phyloP scores from a whole-genome alignment of 768 basidiomycete genomes.

The Termitomyces sp. region DNA sequence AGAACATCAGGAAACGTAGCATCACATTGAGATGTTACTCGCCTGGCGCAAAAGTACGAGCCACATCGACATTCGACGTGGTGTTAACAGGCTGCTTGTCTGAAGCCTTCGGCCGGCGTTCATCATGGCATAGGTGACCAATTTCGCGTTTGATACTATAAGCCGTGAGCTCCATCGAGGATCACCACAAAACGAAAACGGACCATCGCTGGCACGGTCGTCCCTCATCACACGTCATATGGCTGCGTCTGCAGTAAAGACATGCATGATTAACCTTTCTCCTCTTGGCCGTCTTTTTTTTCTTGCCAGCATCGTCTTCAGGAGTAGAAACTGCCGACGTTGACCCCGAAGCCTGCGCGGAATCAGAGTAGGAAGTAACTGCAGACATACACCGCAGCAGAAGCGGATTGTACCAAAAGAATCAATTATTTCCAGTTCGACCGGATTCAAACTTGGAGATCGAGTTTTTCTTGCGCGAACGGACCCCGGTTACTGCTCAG shows the following conservation, averaged over 20 bases:
- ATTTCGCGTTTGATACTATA: conserved; percentile 92
- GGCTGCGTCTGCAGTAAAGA: conserved; percentile 86
- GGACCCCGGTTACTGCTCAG: background rate
- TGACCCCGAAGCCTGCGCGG: conserved; percentile 2
- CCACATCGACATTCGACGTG: conserved; percentile 23
- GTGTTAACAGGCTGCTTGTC: conserved; percentile 34
- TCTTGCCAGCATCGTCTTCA: conserved; percentile 4
- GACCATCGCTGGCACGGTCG: conserved; percentile 92
- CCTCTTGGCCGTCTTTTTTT: conserved; percentile 54
- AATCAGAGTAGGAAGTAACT: conserved; percentile 7
- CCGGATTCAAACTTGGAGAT: background rate
- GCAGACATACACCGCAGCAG: conserved; percentile 2
- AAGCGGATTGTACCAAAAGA: background rate
- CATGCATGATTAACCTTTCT: conserved; percentile 92
- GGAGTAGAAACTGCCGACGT: background rate
- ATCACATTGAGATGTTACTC: conserved; percentile 13
- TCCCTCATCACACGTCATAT: conserved; percentile 90
- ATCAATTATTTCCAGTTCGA: background rate
- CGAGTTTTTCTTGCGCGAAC: background rate
- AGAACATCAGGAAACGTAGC: background rate
- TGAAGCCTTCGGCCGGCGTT: conserved; percentile 50
- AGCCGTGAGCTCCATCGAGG: background rate
- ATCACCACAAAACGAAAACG: conserved; percentile 25
- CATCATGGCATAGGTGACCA: conserved; percentile 90
- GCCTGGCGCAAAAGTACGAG: conserved; percentile 43